Evolutionary conservation across 345 rosid species (phyloP).

Genomic region (Camelina laxa): DNA sequence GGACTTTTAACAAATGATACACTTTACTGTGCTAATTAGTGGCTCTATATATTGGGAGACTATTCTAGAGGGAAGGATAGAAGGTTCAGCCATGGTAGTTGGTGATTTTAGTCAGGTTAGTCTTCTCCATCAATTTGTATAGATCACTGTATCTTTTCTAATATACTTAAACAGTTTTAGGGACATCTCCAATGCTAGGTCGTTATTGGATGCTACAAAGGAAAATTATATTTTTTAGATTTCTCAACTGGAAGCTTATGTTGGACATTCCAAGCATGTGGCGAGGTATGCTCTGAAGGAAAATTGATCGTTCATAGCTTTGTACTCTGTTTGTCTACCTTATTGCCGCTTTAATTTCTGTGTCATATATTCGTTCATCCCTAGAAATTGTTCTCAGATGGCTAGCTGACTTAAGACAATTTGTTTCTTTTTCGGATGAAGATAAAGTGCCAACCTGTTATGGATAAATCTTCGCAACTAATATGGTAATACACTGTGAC

Average conservation of each 20-base stretch:
- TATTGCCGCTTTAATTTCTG: not conserved
- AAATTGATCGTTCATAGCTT: slow-evolving; percentile 12
- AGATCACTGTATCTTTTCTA: slow-evolving; percentile 29
- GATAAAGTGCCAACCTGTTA: slow-evolving; percentile 92
- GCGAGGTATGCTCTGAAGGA: slow-evolving; percentile 58
- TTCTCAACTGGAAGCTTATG: slow-evolving; percentile 61
- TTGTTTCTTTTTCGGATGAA: slow-evolving; percentile 42
- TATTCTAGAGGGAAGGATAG: slow-evolving; percentile 77
- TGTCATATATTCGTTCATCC: slow-evolving; percentile 10
- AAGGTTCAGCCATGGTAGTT: slow-evolving; percentile 81
- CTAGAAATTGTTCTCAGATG: slow-evolving; percentile 21
- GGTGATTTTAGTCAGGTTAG: slow-evolving; percentile 84
- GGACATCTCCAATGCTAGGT: slow-evolving; percentile 54
- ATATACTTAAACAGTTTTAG: slow-evolving; percentile 15
- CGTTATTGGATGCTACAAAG: slow-evolving; percentile 89
- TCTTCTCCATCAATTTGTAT: slow-evolving; percentile 32
- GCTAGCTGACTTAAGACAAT: slow-evolving; percentile 28
- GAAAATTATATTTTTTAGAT: slow-evolving; percentile 83
- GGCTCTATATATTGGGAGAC: slow-evolving; percentile 83
- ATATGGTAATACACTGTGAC: slow-evolving; percentile 62
- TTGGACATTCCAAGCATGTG: slow-evolving; percentile 88
- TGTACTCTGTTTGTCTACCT: slow-evolving; percentile 27
- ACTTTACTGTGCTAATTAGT: slow-evolving; percentile 51
- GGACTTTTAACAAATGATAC: slow-evolving; percentile 32
- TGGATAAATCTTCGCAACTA: slow-evolving; percentile 62